Conservation (phyloP, 768 basidiomycete genomes). For the Lyophyllum semitale region DNA sequence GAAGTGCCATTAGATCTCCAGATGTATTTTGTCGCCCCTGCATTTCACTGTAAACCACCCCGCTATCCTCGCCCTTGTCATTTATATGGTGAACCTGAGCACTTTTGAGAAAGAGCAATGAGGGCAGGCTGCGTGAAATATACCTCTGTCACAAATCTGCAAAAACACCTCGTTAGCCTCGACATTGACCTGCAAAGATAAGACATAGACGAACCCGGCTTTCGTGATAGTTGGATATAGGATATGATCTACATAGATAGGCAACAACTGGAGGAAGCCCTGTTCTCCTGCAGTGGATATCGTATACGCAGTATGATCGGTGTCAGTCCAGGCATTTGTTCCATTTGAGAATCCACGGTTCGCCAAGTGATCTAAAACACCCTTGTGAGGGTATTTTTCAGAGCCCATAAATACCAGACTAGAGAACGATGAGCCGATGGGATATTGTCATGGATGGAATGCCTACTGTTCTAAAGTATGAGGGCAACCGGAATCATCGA, state of each 20-base stretch:
- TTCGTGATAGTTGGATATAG: slow-evolving; percentile 94
- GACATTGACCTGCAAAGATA: background rate
- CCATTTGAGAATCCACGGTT: slow-evolving; percentile 92
- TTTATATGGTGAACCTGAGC: slow-evolving; percentile 91
- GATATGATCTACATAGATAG: slow-evolving; percentile 94
- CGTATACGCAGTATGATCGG: slow-evolving; percentile 93
- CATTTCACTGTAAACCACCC: slow-evolving; percentile 98
- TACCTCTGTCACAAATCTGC: slow-evolving; percentile 62
- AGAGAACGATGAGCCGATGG: slow-evolving; percentile 5
- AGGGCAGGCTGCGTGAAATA: slow-evolving; percentile 15
- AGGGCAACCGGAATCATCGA: slow-evolving; percentile 92
- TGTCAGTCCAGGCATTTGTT: slow-evolving; percentile 97
- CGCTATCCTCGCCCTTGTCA: slow-evolving; percentile 85
- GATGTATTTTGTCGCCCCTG: slow-evolving; percentile 94
- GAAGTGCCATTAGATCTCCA: slow-evolving; percentile 85
- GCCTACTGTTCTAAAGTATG: slow-evolving; percentile 95
- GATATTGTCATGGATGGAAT: background rate
- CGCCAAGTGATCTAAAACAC: slow-evolving; percentile 91
- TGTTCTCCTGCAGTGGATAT: slow-evolving; percentile 94
- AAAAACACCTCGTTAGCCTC: slow-evolving; percentile 11
- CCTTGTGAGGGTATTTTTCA: slow-evolving; percentile 94
- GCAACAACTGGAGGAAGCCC: slow-evolving; percentile 83
- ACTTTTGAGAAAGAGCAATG: slow-evolving; percentile 2
- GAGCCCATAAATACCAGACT: slow-evolving; percentile 96
- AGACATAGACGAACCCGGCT: slow-evolving; percentile 59